Base-by-base conservation (phyloP, 768 basidiomycete species). In the Hypholoma fasciculare region DNA sequence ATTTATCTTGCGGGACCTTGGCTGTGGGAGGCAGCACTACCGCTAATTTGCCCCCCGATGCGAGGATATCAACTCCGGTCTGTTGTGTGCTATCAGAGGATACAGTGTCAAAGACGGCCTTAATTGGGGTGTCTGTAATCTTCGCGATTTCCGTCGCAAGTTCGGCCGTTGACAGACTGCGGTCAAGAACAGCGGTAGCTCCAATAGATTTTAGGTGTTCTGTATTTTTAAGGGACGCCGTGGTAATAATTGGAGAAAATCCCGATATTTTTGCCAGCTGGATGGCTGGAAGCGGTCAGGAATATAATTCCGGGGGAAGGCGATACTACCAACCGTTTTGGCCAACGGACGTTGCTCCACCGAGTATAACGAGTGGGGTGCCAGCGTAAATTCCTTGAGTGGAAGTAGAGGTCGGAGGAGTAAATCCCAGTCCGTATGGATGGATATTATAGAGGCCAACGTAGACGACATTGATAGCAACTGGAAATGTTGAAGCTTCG, bases 261-360 rank as follows among this genome's bases (percentile, higher is more conserved):
- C 76, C 78, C 2, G 75, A 71, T 34, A 73, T 54, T 36, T 63
- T 72, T 1, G 78, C 78, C 14, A 79, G 68, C 62, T 81, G 79
- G 27, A 72, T 65, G 6, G 58, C 71, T 72, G 23, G 30, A 34
- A 9, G 30, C 9, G 30, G 30, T 34, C 30, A 34, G 30, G 2
- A 34, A 34, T 34, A 34, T 3, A 34, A 14, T 12, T 13, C 13
- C 14, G 2, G 7, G 16, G n/a, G 14, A 43, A 42, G n/a, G 40
- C 7, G 16, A 7, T 52, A 7, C 49, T 7, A 60, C 63, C 37
- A 23, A 78, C 82, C 78, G 30, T 71, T 77, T 72, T 82, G 80
- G 39, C 82, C 82, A 2, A 82, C 78, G 39, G 79, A 81, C 44
- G 76, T 75, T 26, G 75, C 65, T 5, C 82, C 82, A 34, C 82